These are phyloP conservation scores for Tolypocladium guangdongense DNA, from an alignment of 2,329 filamentous ascomycete genomes.

Conservation along the genomic window DNA sequence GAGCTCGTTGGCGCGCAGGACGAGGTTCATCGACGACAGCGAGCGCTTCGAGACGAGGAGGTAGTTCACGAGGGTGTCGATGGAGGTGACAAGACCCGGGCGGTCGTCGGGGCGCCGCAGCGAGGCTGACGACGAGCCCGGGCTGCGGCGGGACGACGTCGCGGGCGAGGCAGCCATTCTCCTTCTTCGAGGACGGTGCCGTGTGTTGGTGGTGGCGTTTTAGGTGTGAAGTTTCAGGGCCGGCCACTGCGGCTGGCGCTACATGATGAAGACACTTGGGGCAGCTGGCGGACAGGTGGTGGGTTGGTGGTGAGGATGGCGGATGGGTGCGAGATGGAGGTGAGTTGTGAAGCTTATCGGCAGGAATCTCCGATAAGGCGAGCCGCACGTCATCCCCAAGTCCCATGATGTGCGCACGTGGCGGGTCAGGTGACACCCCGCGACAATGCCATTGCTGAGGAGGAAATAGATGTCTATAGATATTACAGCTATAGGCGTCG, in stretches of 20 bases:
- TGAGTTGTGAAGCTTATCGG: neutral
- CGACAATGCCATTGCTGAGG: no score
- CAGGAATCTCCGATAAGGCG: no score
- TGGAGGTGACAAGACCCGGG: slow-evolving; percentile 18
- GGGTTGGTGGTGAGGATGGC: neutral
- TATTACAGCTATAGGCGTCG: no score
- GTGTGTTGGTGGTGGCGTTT: neutral
- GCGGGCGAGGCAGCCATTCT: slow-evolving; percentile 23
- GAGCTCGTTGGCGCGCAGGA: slow-evolving; percentile 79
- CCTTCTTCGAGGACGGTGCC: neutral
- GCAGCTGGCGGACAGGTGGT: neutral
- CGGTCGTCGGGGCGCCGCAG: slow-evolving; percentile 17
- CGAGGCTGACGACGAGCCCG: slow-evolving; percentile 24
- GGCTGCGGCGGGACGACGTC: slow-evolving; percentile 21
- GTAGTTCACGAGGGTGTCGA: slow-evolving; percentile 74
- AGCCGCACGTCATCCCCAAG: neutral
- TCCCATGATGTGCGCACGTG: neutral
- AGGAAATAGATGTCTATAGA: no score
- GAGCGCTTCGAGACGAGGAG: slow-evolving; percentile 82
- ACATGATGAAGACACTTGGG: slow-evolving; percentile 1
- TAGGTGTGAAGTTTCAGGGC: neutral
- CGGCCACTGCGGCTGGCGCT: neutral
- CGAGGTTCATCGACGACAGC: slow-evolving; percentile 69
- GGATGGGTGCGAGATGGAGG: neutral
- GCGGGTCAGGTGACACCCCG: neutral